These are phyloP conservation scores for Pleurotus tuber-regium DNA, from an alignment of 768 basidiomycete species.

Conservation along the genomic window DNA sequence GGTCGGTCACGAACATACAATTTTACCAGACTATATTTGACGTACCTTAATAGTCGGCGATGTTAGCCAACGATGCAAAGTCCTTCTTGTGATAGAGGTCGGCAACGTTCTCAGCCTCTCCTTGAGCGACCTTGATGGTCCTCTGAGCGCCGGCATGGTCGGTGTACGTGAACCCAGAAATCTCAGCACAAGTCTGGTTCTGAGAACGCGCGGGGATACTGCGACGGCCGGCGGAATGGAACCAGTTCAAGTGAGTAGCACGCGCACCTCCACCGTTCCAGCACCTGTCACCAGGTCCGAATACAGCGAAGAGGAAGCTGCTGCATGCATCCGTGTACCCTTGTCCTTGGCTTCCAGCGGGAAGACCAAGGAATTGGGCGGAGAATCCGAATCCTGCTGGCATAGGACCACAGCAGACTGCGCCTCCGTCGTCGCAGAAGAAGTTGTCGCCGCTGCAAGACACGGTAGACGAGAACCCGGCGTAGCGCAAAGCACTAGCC, in stretches of 20 bases:
- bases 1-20: no score
- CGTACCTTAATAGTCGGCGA: background rate
- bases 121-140: background rate
- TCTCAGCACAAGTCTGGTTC: background rate
- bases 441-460: constrained; percentile 14
- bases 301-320: constrained; percentile 13
- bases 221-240: background rate
- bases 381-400: constrained; percentile 17
- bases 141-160: background rate
- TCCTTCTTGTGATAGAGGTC: background rate
- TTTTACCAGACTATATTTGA: background rate
- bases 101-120: background rate
- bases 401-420: constrained; percentile 15
- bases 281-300: constrained; percentile 17
- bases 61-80: background rate
- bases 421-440: constrained; percentile 14
- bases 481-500: constrained; percentile 2
- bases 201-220: background rate
- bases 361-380: constrained; percentile 14
- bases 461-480: constrained; percentile 12
- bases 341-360: constrained; percentile 14
- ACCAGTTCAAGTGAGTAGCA: background rate
- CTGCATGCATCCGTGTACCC: constrained; percentile 15
- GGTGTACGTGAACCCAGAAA: background rate
- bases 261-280: constrained; percentile 16